These are phyloP conservation scores for Coffea canephora DNA, from an alignment of 257 asterid genomes.

Conservation along the genomic window DNA sequence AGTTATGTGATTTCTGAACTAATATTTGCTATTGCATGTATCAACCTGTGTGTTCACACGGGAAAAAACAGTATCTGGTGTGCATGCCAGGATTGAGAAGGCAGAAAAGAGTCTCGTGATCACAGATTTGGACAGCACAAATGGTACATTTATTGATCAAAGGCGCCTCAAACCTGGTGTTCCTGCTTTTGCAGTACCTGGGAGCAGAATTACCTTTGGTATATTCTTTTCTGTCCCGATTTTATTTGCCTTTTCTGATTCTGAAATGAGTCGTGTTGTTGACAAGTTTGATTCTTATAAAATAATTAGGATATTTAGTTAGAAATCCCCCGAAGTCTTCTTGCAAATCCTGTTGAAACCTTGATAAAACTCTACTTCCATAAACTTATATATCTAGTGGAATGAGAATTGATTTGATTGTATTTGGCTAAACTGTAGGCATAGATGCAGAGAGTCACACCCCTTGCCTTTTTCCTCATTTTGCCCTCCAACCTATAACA, in stretches of 20 bases:
- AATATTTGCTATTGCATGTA: neutral
- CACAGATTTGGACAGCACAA: slow-evolving; percentile 90
- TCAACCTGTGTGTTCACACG: neutral
- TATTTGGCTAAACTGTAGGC: no score
- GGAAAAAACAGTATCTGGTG: slow-evolving; percentile 55
- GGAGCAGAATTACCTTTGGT: slow-evolving; percentile 75
- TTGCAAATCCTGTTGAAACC: neutral
- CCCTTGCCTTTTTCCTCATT: no score
- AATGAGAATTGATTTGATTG: no score
- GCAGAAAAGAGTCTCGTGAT: slow-evolving; percentile 59
- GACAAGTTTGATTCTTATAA: neutral
- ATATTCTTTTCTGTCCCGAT: slow-evolving; percentile 14
- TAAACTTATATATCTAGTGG: no score
- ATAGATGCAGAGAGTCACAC: no score
- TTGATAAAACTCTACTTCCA: no score
- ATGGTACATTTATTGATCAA: slow-evolving; percentile 77
- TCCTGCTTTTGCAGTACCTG: slow-evolving; percentile 60
- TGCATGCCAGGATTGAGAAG: slow-evolving; percentile 77
- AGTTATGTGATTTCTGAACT: neutral
- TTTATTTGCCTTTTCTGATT: neutral
- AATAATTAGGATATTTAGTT: neutral
- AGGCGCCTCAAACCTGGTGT: slow-evolving; percentile 75
- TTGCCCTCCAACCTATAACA: neutral
- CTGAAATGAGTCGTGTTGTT: neutral
- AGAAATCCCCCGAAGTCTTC: neutral